A percentile compares a stretch with the other conserved stretches of the same genome.
phyloP scores from a whole-genome alignment of 1,284 basidiomycete genomes.

The Sanghuangporus baumii region DNA sequence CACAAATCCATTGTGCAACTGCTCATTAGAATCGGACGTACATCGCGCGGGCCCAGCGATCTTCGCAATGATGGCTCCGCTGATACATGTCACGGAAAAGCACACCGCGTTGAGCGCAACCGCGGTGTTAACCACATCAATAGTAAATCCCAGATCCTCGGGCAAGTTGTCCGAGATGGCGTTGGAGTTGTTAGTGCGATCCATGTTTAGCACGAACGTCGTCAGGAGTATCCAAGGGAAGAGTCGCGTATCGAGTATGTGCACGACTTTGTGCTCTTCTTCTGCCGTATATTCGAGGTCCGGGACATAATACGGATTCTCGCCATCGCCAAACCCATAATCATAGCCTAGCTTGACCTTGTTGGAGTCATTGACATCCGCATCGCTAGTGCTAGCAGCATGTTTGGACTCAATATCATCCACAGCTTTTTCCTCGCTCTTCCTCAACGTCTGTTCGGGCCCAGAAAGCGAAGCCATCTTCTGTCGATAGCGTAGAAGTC shows the following conservation, averaged over 20 bases:
- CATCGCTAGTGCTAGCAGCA: background rate
- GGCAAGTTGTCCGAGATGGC: conserved; percentile 35
- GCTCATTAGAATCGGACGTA: conserved; percentile 17
- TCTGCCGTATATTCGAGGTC: conserved; percentile 31
- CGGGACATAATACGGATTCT: conserved; percentile 25
- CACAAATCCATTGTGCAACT: background rate
- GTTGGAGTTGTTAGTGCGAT: conserved; percentile 35
- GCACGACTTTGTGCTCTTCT: conserved; percentile 30
- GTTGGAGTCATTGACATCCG: background rate
- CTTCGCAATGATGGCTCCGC: conserved; percentile 33
- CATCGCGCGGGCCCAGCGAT: conserved; percentile 33
- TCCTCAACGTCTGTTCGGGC: background rate
- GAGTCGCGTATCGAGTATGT: conserved; percentile 30
- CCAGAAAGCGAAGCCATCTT: background rate
- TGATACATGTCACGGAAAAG: conserved; percentile 31
- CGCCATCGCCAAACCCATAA: background rate
- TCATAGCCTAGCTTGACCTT: background rate
- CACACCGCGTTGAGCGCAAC: conserved; percentile 31
- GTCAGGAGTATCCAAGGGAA: conserved; percentile 34
- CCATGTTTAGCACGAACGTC: conserved; percentile 38
- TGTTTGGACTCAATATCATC: background rate
- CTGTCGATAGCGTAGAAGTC: background rate
- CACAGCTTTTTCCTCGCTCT: background rate
- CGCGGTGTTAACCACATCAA: conserved; percentile 33
- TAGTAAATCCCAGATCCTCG: conserved; percentile 33